These are phyloP conservation scores for Chrysanthemum makinoi DNA, from an alignment of 129 eudicot species.

Conservation along the genomic window DNA sequence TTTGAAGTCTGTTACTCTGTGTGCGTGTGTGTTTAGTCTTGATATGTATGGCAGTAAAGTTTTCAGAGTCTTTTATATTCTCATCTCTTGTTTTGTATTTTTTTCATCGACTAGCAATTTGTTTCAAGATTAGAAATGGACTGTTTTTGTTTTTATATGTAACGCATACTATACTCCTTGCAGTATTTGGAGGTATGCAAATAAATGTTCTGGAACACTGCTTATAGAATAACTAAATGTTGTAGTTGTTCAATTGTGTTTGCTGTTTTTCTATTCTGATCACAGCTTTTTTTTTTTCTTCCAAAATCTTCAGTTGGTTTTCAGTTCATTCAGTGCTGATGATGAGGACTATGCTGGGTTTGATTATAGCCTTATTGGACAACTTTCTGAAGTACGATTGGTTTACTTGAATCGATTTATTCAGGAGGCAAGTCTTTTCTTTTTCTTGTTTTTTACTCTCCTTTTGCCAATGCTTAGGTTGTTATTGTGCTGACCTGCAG, in stretches of 20 bases:
- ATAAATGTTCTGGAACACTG: constrained; percentile 14
- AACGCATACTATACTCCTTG: not conserved
- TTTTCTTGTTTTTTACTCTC: constrained; percentile 6
- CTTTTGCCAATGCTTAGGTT: constrained; percentile 28
- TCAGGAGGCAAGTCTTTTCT: constrained; percentile 72
- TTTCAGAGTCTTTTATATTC: not conserved
- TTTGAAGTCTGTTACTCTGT: not conserved
- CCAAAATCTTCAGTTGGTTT: constrained; percentile 60
- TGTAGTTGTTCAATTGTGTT: not conserved
- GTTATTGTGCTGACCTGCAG: constrained; percentile 39
- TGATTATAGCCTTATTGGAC: constrained; percentile 84
- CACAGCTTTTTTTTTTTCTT: constrained; percentile 14
- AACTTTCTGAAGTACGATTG: constrained; percentile 95
- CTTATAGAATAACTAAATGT: not conserved
- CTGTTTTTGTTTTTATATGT: too few species aligned
- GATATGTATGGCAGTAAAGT: not conserved
- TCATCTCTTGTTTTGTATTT: too few species aligned
- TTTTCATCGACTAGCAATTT: not conserved
- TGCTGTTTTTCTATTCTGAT: not conserved
- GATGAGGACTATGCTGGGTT: constrained; percentile 97
- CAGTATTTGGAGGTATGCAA: not conserved
- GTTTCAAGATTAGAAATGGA: not conserved
- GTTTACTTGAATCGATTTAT: constrained; percentile 91
- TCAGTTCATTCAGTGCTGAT: constrained; percentile 71
- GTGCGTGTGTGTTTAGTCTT: not conserved